Evolutionary conservation across 208 protist species (phyloP), one percentile per base, ranked within the genome.

Genomic region (Strigomonas galati): DNA sequence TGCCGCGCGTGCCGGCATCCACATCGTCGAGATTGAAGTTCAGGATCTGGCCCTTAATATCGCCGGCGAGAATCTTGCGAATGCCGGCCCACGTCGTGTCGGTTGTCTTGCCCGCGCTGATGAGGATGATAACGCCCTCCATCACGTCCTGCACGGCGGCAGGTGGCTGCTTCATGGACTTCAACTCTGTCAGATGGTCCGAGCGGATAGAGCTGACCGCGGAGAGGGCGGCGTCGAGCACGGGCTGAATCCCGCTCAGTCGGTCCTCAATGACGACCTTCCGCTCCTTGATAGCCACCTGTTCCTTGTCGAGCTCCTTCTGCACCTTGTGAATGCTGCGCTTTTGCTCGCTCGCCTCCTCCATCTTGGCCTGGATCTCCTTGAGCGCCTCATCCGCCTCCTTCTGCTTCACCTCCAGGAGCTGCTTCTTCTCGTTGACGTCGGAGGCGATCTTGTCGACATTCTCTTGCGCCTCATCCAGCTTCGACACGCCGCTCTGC

Each of bases 281-380:
- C 32, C 87, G 72, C 51, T 91, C 69, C 60, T 85, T 75, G 64
- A 98, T 87, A 10, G 82, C 82, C 9, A 72, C 67, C 69, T 98
- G 94, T 71, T 99, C 97, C 74, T 95, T 92, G 52, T 80, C 86
- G 0, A 99, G 78, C 14, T 87, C 83, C 35, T 85, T 89, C 62
- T 97, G 82, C 27, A 99, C 87, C 65, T 86, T 91, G 82, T 98
- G 89, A 58, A 98, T 97, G 63, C 97, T 87, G 32, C 81, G 83
- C 69, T 98, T 96, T 70, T 98, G 92, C 56, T 97, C 83, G 10
- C 84, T 75, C 0, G 97, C 94, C 57, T 95, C 78, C 68, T 97
- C 86, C 97, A 99, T 99, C 57, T 94, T 97, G 24, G 75, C 78
- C 67, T 97, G 91, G 78, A 99, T 99, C 67, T 98, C 76, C 67